Percentiles rank a stretch among this genome's conserved stretches.
These are phyloP conservation scores for Paxillus ammoniavirescens DNA, from an alignment of 768 basidiomycete genomes.

Conservation along the genomic window DNA sequence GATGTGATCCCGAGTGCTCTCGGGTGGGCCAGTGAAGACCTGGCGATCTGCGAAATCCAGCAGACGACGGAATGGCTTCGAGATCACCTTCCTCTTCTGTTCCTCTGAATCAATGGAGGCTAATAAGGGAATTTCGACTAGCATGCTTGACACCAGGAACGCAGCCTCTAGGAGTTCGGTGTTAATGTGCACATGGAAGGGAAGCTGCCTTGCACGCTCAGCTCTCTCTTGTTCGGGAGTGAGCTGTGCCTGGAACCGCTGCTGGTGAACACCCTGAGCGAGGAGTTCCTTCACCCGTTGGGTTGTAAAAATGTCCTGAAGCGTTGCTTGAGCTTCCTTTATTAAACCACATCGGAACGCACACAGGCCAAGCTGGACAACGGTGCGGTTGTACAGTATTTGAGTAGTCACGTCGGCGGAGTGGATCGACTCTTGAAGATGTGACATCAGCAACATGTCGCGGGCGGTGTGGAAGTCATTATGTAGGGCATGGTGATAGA, in stretches of 20 bases:
- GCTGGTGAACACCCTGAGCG: constrained; percentile 94
- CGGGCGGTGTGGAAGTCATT: constrained; percentile 96
- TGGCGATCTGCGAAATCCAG: constrained; percentile 97
- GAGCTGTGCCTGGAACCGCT: constrained; percentile 75
- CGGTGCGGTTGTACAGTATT: constrained; percentile 95
- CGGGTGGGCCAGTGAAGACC: constrained; percentile 97
- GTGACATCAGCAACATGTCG: constrained; percentile 98
- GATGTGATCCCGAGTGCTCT: constrained; percentile 97
- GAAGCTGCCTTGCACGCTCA: constrained; percentile 92
- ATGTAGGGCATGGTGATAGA: constrained; percentile 95
- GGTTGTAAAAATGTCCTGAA: constrained; percentile 95
- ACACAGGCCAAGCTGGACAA: constrained; percentile 95
- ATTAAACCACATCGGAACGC: constrained; percentile 96
- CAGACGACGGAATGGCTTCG: constrained; percentile 94
- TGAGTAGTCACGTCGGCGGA: constrained; percentile 96
- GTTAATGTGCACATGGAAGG: constrained; percentile 99
- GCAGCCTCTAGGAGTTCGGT: constrained; percentile 96
- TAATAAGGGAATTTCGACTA: constrained; percentile 93
- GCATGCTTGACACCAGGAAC: constrained; percentile 97
- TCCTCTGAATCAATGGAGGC: constrained; percentile 96
- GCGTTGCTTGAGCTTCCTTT: constrained; percentile 87
- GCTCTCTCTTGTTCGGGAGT: constrained; percentile 96
- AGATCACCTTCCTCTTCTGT: constrained; percentile 87
- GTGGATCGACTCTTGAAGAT: constrained; percentile 94
- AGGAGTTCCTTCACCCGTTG: constrained; percentile 96